These are phyloP conservation scores for Alternaria burnsii DNA, from an alignment of 2,329 filamentous ascomycete genomes.

Conservation along the genomic window DNA sequence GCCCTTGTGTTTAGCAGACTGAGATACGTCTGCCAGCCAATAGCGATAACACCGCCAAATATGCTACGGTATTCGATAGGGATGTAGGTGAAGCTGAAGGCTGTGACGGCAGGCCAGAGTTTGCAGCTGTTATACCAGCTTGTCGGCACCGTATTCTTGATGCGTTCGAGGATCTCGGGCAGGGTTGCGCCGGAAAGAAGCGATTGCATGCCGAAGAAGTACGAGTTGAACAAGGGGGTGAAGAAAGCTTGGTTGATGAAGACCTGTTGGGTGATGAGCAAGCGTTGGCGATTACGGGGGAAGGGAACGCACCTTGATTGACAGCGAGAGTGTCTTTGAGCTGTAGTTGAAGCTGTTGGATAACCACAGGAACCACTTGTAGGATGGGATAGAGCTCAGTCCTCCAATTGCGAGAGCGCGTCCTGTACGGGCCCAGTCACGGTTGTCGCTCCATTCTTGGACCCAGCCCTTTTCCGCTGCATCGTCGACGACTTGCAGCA, in stretches of 20 bases:
- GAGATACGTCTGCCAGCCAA: conserved; percentile 93
- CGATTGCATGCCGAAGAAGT: conserved; percentile 62
- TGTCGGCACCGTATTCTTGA: conserved; percentile 77
- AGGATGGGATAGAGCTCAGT: conserved; percentile 77
- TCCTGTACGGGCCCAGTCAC: conserved; percentile 64
- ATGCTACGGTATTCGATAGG: conserved; percentile 80
- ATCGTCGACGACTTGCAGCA: not conserved
- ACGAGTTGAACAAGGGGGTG: conserved; percentile 69
- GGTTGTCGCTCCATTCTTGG: conserved; percentile 54
- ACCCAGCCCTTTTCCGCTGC: conserved; percentile 48
- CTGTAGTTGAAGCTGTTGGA: conserved; percentile 84
- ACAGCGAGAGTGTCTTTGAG: conserved; percentile 74
- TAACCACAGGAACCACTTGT: conserved; percentile 85
- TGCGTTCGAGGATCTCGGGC: conserved; percentile 71
- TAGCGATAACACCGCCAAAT: conserved; percentile 77
- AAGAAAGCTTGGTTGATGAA: conserved; percentile 80
- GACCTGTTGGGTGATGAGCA: conserved; percentile 56
- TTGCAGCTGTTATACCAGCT: conserved; percentile 83
- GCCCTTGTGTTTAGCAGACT: conserved; percentile 79
- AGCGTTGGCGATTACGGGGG: not conserved
- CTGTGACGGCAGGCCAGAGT: conserved; percentile 87
- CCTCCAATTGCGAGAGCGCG: conserved; percentile 79
- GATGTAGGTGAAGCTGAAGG: conserved; percentile 86
- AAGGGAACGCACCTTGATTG: conserved; percentile 63
- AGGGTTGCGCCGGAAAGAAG: conserved; percentile 67